Base-by-base conservation (phyloP, 2,329 filamentous ascomycete species). In the Penicillium sp. region DNA sequence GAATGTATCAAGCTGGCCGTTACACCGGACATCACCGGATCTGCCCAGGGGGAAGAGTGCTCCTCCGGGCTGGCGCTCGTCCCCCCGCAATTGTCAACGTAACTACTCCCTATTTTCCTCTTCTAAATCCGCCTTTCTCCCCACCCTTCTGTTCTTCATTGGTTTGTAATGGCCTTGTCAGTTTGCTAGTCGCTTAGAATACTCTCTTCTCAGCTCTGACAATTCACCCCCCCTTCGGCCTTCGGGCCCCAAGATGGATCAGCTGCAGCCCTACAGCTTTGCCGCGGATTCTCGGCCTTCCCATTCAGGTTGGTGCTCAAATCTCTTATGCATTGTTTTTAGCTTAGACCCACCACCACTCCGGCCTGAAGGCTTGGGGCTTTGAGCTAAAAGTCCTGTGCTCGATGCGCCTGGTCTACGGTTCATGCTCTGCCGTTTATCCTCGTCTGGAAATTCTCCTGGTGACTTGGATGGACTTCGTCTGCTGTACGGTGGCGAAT, bases 231-330 rank as follows among this genome's bases (percentile, higher is more conserved):
- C 24, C 43, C n/a, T n/a, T n/a, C n/a, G 43, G 43, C 59, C 62
- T 62, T 58, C 58, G 64, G 64, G 60, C 60, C 62, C 50, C 57
- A 63, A 50, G 60, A 69, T 68, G 66, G 66, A 68, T 61, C 60
- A 66, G 58, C 63, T 62, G 56, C 65, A 67, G 59, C 56, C 63
- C 16, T 62, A 60, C 39, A 54, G 56, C 46, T 63, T 60, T 22
- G 53, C 62, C 31, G 55, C 54, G 27, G 55, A 54, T 54, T 55
- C 60, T 65, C 59, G 56, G 54, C 52, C 59, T 67, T 61, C 65
- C 56, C 56, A 56, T 66, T 64, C 65, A 69, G 69, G 68, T 71
- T 66, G 46, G 69, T 70, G 54, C 59, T 66, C 39, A 44, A 14
- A 36, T 44, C 31, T 16, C 39, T 54, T n/a, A 35, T 44, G 41